These are phyloP conservation scores for Stemphylium lycopersici DNA, from an alignment of 2,329 filamentous ascomycete species.

Conservation along the genomic window DNA sequence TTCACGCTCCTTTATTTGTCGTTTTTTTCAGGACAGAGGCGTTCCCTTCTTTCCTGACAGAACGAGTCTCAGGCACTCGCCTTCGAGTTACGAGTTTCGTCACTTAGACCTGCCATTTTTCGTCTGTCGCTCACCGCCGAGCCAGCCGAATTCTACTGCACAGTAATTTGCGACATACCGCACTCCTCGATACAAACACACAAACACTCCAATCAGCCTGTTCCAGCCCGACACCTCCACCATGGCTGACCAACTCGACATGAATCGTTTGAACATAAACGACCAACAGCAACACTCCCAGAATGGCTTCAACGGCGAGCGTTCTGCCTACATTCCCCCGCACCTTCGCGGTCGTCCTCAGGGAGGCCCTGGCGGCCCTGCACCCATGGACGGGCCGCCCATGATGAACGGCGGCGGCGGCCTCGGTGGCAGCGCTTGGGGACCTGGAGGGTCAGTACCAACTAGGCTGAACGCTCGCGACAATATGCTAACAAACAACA, in stretches of 20 bases:
- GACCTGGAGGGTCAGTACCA: conserved; percentile 40
- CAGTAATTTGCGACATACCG: conserved; percentile 28
- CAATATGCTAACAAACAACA: conserved; percentile 27
- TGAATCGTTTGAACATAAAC: conserved; percentile 74
- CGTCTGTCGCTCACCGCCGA: conserved; percentile 41
- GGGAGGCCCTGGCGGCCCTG: conserved; percentile 39
- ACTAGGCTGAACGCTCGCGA: neutral
- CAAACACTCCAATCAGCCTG: conserved; percentile 12
- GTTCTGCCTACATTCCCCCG: conserved; percentile 82
- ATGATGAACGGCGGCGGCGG: conserved; percentile 63
- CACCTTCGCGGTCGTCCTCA: conserved; percentile 68
- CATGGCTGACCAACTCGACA: conserved; percentile 71
- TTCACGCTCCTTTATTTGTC: conserved; percentile 50
- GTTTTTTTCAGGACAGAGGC: conserved; percentile 47
- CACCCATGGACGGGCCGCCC: conserved; percentile 48
- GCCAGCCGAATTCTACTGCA: conserved; percentile 32
- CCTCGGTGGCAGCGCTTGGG: conserved; percentile 70
- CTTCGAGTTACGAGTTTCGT: conserved; percentile 42
- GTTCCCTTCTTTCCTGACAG: conserved; percentile 45
- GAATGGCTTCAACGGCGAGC: conserved; percentile 58
- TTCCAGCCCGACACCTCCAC: conserved; percentile 26
- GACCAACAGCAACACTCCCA: conserved; percentile 65
- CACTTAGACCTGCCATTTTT: conserved; percentile 34
- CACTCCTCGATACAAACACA: conserved; percentile 5
- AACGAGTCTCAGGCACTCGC: conserved; percentile 51